Conservation (phyloP, 768 basidiomycete genomes). For the Mycena venus region DNA sequence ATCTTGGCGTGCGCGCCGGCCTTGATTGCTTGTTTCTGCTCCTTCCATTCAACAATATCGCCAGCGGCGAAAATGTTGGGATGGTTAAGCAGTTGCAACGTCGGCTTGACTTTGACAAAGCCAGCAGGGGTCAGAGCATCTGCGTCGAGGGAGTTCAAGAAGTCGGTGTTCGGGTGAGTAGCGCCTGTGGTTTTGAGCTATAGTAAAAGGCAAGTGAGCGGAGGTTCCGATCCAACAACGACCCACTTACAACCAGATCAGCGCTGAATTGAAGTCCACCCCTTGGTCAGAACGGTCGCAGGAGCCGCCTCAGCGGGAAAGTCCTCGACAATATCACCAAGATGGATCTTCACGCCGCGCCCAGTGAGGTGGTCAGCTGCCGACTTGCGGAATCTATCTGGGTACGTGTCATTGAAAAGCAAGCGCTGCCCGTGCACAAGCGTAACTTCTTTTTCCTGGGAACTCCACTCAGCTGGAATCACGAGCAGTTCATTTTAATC, state of each 20-base stretch:
- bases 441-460: constrained; percentile 49
- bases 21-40: constrained; percentile 72
- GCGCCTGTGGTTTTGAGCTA: constrained; percentile 32
- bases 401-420: constrained; percentile 61
- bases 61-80: constrained; percentile 74
- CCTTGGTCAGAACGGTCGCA: constrained; percentile 51
- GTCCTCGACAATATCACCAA: constrained; percentile 55
- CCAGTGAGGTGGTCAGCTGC: constrained; percentile 48
- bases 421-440: constrained; percentile 58
- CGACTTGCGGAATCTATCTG: constrained; percentile 55
- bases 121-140: constrained; percentile 53
- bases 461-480: neutral
- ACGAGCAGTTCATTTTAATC: neutral
- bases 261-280: constrained; percentile 53
- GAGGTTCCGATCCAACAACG: neutral
- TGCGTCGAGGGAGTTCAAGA: constrained; percentile 42
- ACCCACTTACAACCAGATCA: constrained; percentile 57
- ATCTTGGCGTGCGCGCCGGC: constrained; percentile 58
- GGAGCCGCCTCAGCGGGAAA: constrained; percentile 42
- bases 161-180: constrained; percentile 49
- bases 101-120: constrained; percentile 66
- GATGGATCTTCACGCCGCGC: constrained; percentile 51
- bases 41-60: constrained; percentile 73
- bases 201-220: neutral
- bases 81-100: constrained; percentile 66